A percentile compares a stretch with the other conserved stretches of the same genome.
phyloP scores from a whole-genome alignment of 2,329 filamentous ascomycete species.

The Stagonosporopsis vannaccii region DNA sequence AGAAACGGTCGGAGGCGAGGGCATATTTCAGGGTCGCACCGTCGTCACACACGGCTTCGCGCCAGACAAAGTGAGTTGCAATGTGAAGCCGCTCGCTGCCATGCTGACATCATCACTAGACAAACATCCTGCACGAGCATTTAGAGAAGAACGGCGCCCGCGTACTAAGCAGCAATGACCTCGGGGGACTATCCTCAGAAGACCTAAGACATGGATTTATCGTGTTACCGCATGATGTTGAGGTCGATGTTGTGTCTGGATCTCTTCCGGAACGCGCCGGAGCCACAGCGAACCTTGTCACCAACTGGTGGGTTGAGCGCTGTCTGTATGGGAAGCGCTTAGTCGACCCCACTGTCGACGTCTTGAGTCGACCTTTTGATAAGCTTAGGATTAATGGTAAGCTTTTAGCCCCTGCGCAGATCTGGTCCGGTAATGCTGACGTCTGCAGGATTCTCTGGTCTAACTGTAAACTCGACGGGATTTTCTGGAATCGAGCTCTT shows the following conservation, averaged over 20 bases:
- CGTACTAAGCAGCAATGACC: constrained; percentile 37
- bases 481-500: constrained; percentile 85
- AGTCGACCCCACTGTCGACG: constrained; percentile 71
- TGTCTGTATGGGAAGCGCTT: constrained; percentile 81
- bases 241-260: constrained; percentile 40
- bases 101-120: constrained; percentile 38
- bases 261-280: constrained; percentile 46
- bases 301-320: constrained; percentile 91
- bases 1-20: constrained; percentile 24
- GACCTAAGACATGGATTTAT: constrained; percentile 46
- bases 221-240: constrained; percentile 56
- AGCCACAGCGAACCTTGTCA: constrained; percentile 60
- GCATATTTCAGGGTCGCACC: constrained; percentile 54
- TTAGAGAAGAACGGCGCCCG: constrained; percentile 46
- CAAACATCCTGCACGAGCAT: constrained; percentile 43
- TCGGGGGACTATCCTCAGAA: constrained; percentile 35
- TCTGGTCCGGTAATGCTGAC: constrained; percentile 26
- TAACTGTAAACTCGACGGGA: constrained; percentile 80
- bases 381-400: constrained; percentile 69
- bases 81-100: not conserved
- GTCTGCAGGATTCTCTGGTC: constrained; percentile 66
- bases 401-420: constrained; percentile 16
- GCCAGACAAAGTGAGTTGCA: constrained; percentile 47
- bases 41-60: constrained; percentile 56
- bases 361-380: constrained; percentile 79